Base-by-base conservation (phyloP, 805 yeast species). In the Starmerella bombi region DNA sequence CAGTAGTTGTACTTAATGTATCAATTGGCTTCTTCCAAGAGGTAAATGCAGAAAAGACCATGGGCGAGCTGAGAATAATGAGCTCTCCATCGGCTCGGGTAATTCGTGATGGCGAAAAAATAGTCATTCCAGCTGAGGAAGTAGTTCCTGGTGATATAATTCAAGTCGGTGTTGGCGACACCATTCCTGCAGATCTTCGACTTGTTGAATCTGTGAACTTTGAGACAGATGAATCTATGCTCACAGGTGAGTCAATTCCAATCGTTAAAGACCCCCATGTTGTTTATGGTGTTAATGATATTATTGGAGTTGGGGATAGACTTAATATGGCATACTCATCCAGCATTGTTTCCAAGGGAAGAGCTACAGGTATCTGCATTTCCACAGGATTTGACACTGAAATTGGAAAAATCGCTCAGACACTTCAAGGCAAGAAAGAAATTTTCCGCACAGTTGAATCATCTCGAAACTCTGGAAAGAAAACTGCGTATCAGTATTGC, bases 171-270 rank as follows among this genome's bases (percentile, higher is more conserved):
- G 86, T 85, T 39, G 98, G 98, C 50, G 98, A 88, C 61, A 70
- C 94, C 51, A 78, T 88, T 41, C 97, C 98, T 1, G 97, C 97
- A 0, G 98, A 88, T 60, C 62, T 88, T 17, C 72, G 97, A 56
- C 66, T 88, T 42, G 70, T 75, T 5, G 79, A 79, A 43, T 73
- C 93, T 6, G 80, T 75, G 16, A 91, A 83, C 56, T 67, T 88
- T 48, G 65, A 80, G 14, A 76, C 91, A 40, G 97, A 88, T 62
- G 97, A 88, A 63, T 77, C 91, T 61, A 84, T 83, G 55, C 70
- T 88, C 49, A 88, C 97, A 1, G 98, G 98, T 80, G 81, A 75
- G 53, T 72, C 80, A 5, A 58, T 75, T 15, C 80, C 81, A 0
- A 71, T 80, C n/a, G 60, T 66, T 15, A 79, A 79, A 55, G 65